Percentiles rank a stretch among this genome's conserved stretches.
Conservation (phyloP, 805 yeast species). For the Blastobotrys americana region DNA sequence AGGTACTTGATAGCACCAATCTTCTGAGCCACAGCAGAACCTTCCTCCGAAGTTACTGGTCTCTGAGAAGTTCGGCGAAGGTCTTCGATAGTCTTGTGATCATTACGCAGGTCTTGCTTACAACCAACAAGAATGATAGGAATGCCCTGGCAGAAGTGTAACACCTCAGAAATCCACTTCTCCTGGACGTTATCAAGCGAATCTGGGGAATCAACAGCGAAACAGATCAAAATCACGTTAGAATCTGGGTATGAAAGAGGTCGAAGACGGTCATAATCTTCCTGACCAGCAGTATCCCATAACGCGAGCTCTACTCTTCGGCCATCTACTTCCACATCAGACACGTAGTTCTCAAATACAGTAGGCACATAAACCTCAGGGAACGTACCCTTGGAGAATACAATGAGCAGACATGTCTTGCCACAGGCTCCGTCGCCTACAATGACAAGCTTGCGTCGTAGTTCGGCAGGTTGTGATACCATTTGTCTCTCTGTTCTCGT, state of each 20-base stretch:
- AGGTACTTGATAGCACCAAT: slow-evolving; percentile 81
- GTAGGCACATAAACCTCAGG: slow-evolving; percentile 95
- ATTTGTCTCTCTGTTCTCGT: slow-evolving; percentile 7
- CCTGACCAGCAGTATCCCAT: slow-evolving; percentile 99
- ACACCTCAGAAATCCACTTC: slow-evolving; percentile 90
- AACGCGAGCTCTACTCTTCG: slow-evolving; percentile 88
- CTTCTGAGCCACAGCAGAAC: slow-evolving; percentile 79
- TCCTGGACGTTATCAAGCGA: slow-evolving; percentile 90
- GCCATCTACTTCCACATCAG: slow-evolving; percentile 88
- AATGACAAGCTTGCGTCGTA: slow-evolving; percentile 62
- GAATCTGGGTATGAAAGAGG: slow-evolving; percentile 90
- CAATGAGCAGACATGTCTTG: slow-evolving; percentile 82
- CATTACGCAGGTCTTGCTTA: slow-evolving; percentile 82
- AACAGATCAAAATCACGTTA: slow-evolving; percentile 84
- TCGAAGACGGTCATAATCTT: slow-evolving; percentile 90
- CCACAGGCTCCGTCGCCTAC: slow-evolving; percentile 99
- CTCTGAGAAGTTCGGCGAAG: slow-evolving; percentile 67
- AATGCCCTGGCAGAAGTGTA: slow-evolving; percentile 90
- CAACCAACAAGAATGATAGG: slow-evolving; percentile 91
- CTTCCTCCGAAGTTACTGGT: slow-evolving; percentile 78
- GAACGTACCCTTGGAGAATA: slow-evolving; percentile 80
- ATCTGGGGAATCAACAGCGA: slow-evolving; percentile 85
- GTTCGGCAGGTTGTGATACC: slow-evolving; percentile 25
- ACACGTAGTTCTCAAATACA: slow-evolving; percentile 95
- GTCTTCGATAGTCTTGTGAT: slow-evolving; percentile 66